phyloP scores from a whole-genome alignment of 768 basidiomycete genomes.

The Leccinum sublutescens region DNA sequence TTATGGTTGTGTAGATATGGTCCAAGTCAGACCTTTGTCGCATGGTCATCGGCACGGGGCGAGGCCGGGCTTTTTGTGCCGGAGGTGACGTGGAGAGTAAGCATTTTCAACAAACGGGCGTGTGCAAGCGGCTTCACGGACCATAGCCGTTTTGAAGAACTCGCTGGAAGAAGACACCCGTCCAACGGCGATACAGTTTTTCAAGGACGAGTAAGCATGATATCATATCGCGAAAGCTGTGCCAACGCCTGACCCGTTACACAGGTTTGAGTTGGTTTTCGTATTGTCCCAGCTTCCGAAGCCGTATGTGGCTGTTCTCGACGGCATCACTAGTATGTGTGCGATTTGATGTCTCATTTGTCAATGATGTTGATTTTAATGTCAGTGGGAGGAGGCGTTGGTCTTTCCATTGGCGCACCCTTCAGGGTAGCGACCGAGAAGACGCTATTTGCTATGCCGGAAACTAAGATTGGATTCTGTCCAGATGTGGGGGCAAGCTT shows the following conservation, averaged over 20 bases:
- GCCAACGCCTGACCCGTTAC: constrained; percentile 9
- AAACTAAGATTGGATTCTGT: constrained; percentile 86
- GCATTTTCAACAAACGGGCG: constrained; percentile 29
- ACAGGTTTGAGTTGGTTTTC: constrained; percentile 80
- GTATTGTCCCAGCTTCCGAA: constrained; percentile 68
- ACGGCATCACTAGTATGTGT: constrained; percentile 84
- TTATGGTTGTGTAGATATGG: constrained; percentile 60
- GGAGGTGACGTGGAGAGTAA: constrained; percentile 92
- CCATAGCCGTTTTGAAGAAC: constrained; percentile 54
- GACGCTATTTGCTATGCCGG: constrained; percentile 93
- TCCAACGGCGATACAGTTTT: constrained; percentile 75
- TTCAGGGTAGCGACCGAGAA: constrained; percentile 95
- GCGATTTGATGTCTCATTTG: constrained; percentile 5
- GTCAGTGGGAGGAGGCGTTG: constrained; percentile 94
- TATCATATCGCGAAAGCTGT: constrained; percentile 6
- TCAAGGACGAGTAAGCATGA: constrained; percentile 77
- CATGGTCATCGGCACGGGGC: constrained; percentile 70
- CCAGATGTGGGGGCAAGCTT: constrained; percentile 94
- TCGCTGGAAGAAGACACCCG: constrained; percentile 52
- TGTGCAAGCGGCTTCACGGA: constrained; percentile 6
- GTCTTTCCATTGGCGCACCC: constrained; percentile 77
- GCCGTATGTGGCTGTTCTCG: constrained; percentile 89
- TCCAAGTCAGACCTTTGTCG: constrained; percentile 65
- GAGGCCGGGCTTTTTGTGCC: constrained; percentile 82
- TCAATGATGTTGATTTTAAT: constrained; percentile 1